Percentiles rank a stretch among this genome's conserved stretches.
phyloP scores from a whole-genome alignment of 148 eudicot genomes.

The Spergularia marina region DNA sequence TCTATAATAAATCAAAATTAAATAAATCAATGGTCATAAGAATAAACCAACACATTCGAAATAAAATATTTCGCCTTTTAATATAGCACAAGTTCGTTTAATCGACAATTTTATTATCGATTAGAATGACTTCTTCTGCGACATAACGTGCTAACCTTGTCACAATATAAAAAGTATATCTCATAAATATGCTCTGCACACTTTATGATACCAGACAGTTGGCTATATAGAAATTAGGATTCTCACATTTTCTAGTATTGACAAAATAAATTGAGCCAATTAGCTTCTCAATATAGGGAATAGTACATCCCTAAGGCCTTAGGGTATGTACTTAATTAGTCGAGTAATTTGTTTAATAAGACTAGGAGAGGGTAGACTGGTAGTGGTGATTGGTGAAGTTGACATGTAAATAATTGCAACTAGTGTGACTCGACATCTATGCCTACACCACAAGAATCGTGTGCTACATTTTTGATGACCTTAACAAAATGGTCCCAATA shows the following conservation, averaged over 20 bases:
- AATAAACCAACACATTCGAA: not conserved
- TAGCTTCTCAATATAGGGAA: not conserved
- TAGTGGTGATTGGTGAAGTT: too few species aligned
- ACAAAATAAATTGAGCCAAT: constrained; percentile 8
- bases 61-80: not conserved
- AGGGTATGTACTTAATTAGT: not conserved
- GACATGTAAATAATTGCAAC: too few species aligned
- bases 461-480: not conserved
- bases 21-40: too few species aligned
- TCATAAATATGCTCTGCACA: not conserved
- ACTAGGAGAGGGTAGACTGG: not conserved
- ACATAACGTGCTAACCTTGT: not conserved
- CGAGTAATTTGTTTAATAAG: not conserved
- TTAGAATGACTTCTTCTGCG: not conserved
- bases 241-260: not conserved
- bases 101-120: not conserved
- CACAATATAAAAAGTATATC: not conserved
- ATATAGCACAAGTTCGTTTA: not conserved
- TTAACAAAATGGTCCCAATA: constrained; percentile 10
- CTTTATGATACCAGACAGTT: not conserved
- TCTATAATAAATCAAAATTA: too few species aligned
- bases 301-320: not conserved
- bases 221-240: not conserved
- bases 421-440: too few species aligned
- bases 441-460: not conserved